These are phyloP conservation scores for Xylariaceae sp. DNA, from an alignment of 2,329 filamentous ascomycete genomes.

Conservation along the genomic window DNA sequence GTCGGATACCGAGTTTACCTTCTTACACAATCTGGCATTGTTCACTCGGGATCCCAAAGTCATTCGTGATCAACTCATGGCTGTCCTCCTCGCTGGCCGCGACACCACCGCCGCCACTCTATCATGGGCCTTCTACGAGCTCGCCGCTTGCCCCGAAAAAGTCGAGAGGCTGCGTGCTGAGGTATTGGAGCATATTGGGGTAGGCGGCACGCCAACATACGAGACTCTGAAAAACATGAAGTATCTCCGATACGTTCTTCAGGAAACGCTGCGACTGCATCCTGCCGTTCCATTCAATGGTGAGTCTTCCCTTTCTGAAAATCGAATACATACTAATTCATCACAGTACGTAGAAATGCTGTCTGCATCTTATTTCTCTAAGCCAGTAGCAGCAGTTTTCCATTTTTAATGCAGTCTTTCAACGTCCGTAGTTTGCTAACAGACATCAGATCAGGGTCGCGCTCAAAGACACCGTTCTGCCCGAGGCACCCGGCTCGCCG, in stretches of 20 bases:
- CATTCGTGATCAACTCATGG: constrained; percentile 70
- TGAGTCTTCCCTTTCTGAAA: background rate
- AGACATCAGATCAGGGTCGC: constrained; percentile 30
- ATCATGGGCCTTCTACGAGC: constrained; percentile 62
- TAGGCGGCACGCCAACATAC: constrained; percentile 48
- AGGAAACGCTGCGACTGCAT: constrained; percentile 38
- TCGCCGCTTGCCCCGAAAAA: constrained; percentile 54
- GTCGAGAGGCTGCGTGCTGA: constrained; percentile 58
- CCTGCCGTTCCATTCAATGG: constrained; percentile 43
- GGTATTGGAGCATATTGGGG: constrained; percentile 52
- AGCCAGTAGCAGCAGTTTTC: too few species aligned
- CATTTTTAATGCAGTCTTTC: background rate
- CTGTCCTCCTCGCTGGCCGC: constrained; percentile 65
- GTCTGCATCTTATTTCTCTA: background rate
- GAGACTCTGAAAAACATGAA: constrained; percentile 66
- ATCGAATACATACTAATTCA: background rate
- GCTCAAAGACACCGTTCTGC: constrained; percentile 37
- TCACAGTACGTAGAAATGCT: constrained; percentile 6
- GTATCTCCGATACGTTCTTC: constrained; percentile 44
- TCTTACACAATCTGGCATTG: constrained; percentile 69
- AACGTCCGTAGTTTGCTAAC: background rate
- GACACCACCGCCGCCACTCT: constrained; percentile 67
- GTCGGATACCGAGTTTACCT: constrained; percentile 63
- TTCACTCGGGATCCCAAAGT: constrained; percentile 60
- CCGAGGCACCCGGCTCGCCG: constrained; percentile 9